Evolutionary conservation across 2,329 filamentous ascomycete genomes (phyloP), one percentile per base, ranked within the genome.

Genomic region (Ascochyta viciae-villosae): DNA sequence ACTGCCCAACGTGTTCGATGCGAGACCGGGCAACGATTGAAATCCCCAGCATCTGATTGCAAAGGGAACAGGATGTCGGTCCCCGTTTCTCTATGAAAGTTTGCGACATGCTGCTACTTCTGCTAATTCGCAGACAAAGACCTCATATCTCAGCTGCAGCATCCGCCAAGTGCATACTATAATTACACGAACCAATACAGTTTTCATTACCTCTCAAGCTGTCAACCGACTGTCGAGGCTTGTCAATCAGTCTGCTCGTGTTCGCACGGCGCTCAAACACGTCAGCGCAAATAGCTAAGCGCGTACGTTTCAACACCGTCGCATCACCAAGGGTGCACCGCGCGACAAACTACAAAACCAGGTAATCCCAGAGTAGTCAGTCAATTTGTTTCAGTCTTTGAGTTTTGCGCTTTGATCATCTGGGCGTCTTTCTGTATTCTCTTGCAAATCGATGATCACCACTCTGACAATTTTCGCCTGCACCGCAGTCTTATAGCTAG

Each of bases 261-360:
- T 24, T 24, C 44, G 9, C 23, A 38, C 19, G 9, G 44, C 33
- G n/a, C 19, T 33, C 13, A 22, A 38, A 42, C 23, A 15, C 26
- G 1, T n/a, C 45, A 38, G 39, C 34, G n/a, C 39, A 23, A 58
- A 51, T 58, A 50, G 56, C 7, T 16, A n/a, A 39, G 23, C 29
- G 6, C 19, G 6, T 10, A 34, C 26, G 56, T 59, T 56, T 59
- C 56, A 59, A 55, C 16, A 5, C 19, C 34, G 57, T 57, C 53
- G 57, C 57, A 60, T 54, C 44, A 57, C 43, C 24, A 33, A 42
- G 24, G 19, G 19, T 16, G 37, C 35, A 24, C 34, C 29, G 23
- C 48, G 37, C 39, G 23, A 41, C 19, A 6, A 31, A 22, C 10
- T 13, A 23, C 0, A 8, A 19, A 23, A 26, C 40, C 33, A 26